phyloP scores from a whole-genome alignment of 2,329 filamentous ascomycete species.

The Lasiodiplodia theobromae region DNA sequence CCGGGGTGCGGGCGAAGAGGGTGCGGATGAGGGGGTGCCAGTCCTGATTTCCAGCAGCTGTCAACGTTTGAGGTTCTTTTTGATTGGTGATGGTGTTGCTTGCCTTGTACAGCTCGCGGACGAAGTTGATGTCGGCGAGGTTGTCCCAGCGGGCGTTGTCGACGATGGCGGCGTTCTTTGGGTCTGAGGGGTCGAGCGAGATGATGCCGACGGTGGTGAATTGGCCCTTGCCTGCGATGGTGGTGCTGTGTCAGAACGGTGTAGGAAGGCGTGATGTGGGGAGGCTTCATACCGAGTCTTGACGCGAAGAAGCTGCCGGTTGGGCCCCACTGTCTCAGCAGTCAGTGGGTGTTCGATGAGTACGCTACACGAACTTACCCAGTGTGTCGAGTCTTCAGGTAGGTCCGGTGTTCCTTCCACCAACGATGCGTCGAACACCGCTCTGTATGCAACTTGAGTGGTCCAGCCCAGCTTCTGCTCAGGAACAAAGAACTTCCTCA shows the following conservation, averaged over 20 bases:
- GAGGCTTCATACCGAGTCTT: constrained; percentile 35
- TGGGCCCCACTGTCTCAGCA: constrained; percentile 37
- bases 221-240: constrained; percentile 37
- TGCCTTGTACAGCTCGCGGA: constrained; percentile 39
- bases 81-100: too few relatives aligned
- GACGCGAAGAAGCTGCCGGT: constrained; percentile 45
- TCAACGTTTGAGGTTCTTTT: too few relatives aligned
- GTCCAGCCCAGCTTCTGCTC: constrained; percentile 39
- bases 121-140: constrained; percentile 37
- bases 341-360: background rate
- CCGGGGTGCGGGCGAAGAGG: constrained; percentile 43
- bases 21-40: constrained; percentile 47
- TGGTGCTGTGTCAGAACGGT: background rate
- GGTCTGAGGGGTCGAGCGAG: constrained; percentile 42
- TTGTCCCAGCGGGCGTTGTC: constrained; percentile 40
- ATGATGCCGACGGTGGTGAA: constrained; percentile 32
- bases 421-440: constrained; percentile 46
- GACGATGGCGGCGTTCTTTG: constrained; percentile 35
- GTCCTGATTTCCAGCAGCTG: constrained; percentile 30
- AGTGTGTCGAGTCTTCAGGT: constrained; percentile 47
- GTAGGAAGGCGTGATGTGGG: background rate
- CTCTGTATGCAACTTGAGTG: constrained; percentile 47
- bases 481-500: constrained; percentile 22
- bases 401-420: constrained; percentile 42
- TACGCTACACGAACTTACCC: constrained; percentile 17